Evolutionary conservation across 495 filamentous ascomycete species (phyloP).

Genomic region (Amniculicola lignicola): DNA sequence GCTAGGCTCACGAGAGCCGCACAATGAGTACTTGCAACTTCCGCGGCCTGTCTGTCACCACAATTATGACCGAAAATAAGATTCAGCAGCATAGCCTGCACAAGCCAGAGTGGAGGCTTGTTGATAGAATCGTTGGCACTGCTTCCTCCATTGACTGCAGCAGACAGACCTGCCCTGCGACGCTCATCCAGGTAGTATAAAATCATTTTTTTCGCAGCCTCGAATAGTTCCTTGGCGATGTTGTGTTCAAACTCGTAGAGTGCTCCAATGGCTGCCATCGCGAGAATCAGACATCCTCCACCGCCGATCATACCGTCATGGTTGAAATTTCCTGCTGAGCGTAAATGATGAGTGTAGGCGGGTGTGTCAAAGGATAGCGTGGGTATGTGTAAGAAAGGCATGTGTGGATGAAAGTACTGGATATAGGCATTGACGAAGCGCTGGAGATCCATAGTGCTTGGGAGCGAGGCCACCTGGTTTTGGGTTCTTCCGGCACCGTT

Average conservation of each 20-base stretch:
- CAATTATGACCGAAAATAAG: constrained; percentile 95
- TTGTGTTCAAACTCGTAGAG: constrained; percentile 84
- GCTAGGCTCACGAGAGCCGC: constrained; percentile 88
- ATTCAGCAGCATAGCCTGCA: constrained; percentile 98
- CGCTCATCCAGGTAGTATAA: constrained; percentile 89
- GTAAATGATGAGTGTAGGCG: constrained; percentile 59
- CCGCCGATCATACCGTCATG: constrained; percentile 69
- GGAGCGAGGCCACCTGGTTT: constrained; percentile 51
- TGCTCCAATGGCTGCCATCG: constrained; percentile 94
- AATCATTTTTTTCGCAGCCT: constrained; percentile 93
- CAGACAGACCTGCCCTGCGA: constrained; percentile 82
- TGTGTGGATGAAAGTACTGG: constrained; percentile 89
- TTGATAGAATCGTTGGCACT: constrained; percentile 64
- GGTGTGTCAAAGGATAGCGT: constrained; percentile 87
- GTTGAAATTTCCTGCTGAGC: constrained; percentile 55
- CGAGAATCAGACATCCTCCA: constrained; percentile 85
- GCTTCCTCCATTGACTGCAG: constrained; percentile 64
- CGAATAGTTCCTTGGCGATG: constrained; percentile 82
- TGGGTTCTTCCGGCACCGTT: constrained; percentile 43
- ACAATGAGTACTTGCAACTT: constrained; percentile 89
- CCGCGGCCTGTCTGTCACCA: constrained; percentile 82
- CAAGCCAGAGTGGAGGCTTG: constrained; percentile 87
- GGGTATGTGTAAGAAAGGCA: constrained; percentile 89
- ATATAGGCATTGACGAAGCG: constrained; percentile 91
- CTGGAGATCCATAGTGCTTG: constrained; percentile 87